Percentiles rank a stretch among this genome's conserved stretches.
phyloP scores from a whole-genome alignment of 306 rosid genomes.

The Begonia fuchsioides region DNA sequence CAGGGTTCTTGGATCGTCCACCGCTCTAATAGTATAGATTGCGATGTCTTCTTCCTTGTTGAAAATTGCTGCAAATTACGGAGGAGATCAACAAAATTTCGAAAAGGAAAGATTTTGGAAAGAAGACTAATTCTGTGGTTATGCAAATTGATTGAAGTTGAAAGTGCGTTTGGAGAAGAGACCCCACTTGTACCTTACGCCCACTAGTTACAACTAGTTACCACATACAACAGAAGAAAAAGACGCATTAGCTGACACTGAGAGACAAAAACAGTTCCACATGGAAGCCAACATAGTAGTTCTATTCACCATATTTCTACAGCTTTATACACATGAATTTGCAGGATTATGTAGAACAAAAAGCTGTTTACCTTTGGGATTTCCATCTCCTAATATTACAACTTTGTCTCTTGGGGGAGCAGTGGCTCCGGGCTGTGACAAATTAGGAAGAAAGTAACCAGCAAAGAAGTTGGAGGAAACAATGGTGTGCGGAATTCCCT shows the following conservation, averaged over 20 bases:
- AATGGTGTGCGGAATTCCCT: slow-evolving; percentile 25
- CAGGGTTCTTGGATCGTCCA: slow-evolving; percentile 31
- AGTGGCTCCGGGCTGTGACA: slow-evolving; percentile 19
- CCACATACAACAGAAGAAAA: too few relatives aligned
- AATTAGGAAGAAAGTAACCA: slow-evolving; percentile 19
- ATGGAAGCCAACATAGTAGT: too few relatives aligned
- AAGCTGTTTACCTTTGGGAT: slow-evolving; percentile 19
- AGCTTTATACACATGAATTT: too few relatives aligned
- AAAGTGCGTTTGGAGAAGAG: too few relatives aligned
- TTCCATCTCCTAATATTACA: slow-evolving; percentile 28
- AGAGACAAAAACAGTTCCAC: too few relatives aligned
- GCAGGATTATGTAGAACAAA: too few relatives aligned
- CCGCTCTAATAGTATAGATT: slow-evolving; percentile 17
- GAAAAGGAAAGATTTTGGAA: background rate
- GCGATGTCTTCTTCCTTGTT: slow-evolving; percentile 33
- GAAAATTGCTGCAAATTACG: slow-evolving; percentile 14
- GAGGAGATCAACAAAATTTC: background rate
- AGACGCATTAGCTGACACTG: too few relatives aligned
- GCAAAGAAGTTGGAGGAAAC: slow-evolving; percentile 24
- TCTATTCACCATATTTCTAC: too few relatives aligned
- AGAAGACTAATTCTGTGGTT: too few relatives aligned
- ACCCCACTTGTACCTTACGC: too few relatives aligned
- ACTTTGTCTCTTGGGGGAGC: slow-evolving; percentile 26
- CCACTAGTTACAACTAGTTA: too few relatives aligned
- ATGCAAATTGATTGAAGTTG: too few relatives aligned